phyloP scores from a whole-genome alignment of 208 protist species.

The Acanthamoeba pearcei region DNA sequence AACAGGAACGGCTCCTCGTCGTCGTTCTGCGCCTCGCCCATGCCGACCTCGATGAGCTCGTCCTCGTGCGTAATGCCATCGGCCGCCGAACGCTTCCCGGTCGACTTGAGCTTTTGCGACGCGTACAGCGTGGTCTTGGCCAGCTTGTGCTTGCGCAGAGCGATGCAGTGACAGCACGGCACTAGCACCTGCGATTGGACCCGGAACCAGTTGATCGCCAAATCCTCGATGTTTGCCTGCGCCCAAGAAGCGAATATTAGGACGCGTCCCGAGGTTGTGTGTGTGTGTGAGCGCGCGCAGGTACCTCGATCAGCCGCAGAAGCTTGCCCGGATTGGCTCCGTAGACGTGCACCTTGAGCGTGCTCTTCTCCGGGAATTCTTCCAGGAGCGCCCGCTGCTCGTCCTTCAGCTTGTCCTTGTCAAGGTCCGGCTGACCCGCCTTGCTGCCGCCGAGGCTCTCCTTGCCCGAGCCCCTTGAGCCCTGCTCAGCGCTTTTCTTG shows the following conservation, averaged over 20 bases:
- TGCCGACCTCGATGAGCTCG: neutral
- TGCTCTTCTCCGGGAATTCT: conserved; percentile 34
- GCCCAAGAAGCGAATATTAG: neutral
- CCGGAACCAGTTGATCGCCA: conserved; percentile 63
- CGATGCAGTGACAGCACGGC: conserved; percentile 63
- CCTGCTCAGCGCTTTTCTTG: neutral
- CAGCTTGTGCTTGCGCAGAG: conserved; percentile 18
- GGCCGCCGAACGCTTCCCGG: neutral
- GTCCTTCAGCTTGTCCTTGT: conserved; percentile 21
- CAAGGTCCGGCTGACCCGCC: neutral
- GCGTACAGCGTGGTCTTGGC: conserved; percentile 46
- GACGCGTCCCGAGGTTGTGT: neutral
- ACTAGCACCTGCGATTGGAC: conserved; percentile 45
- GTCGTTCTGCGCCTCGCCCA: neutral
- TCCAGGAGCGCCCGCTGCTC: conserved; percentile 51
- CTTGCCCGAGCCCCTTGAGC: neutral
- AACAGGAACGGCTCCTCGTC: conserved; percentile 49
- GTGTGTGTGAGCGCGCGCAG: neutral
- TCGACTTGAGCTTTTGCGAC: neutral
- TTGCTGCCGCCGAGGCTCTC: neutral
- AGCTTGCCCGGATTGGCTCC: conserved; percentile 65
- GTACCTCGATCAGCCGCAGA: conserved; percentile 50
- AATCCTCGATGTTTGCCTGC: conserved; percentile 60
- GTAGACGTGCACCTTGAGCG: conserved; percentile 53
- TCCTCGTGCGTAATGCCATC: neutral